These are phyloP conservation scores for Salisapilia sapeloensis DNA, from an alignment of 352 stramenopile genomes.

Conservation along the genomic window DNA sequence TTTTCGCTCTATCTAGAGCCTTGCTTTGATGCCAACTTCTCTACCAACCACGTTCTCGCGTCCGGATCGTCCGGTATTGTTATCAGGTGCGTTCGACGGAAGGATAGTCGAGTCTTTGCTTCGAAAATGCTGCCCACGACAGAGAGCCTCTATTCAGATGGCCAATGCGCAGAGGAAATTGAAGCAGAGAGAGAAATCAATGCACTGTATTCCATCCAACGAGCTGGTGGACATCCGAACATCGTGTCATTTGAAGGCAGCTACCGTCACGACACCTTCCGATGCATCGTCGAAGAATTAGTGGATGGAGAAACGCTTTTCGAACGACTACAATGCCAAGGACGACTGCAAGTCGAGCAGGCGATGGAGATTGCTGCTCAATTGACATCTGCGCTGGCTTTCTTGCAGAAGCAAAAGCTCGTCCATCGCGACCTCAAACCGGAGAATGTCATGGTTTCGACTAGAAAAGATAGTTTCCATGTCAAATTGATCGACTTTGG, in stretches of 20 bases:
- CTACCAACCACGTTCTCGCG: conserved; percentile 26
- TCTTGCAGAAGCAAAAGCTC: conserved; percentile 41
- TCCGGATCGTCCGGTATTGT: conserved; percentile 68
- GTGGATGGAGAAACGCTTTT: conserved; percentile 50
- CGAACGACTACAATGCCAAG: conserved; percentile 38
- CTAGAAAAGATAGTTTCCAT: conserved; percentile 11
- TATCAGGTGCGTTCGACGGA: conserved; percentile 62
- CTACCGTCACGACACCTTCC: conserved; percentile 62
- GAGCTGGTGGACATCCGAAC: conserved; percentile 31
- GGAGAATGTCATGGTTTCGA: conserved; percentile 69
- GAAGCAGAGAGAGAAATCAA: conserved; percentile 47
- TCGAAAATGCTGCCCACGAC: conserved; percentile 60
- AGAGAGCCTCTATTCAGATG: too few species aligned
- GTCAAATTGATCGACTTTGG: conserved; percentile 85
- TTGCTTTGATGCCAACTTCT: too few species aligned
- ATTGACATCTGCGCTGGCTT: conserved; percentile 43
- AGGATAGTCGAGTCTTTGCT: conserved; percentile 30
- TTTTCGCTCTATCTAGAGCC: too few species aligned
- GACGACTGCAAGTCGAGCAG: conserved; percentile 15
- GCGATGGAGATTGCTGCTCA: conserved; percentile 40
- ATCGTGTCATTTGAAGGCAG: conserved; percentile 44
- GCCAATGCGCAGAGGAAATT: too few species aligned
- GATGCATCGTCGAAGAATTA: conserved; percentile 73
- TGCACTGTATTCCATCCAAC: conserved; percentile 29
- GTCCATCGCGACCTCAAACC: conserved; percentile 82